Evolutionary conservation across 768 basidiomycete genomes (phyloP).

Genomic region (Peribolospora baueri): DNA sequence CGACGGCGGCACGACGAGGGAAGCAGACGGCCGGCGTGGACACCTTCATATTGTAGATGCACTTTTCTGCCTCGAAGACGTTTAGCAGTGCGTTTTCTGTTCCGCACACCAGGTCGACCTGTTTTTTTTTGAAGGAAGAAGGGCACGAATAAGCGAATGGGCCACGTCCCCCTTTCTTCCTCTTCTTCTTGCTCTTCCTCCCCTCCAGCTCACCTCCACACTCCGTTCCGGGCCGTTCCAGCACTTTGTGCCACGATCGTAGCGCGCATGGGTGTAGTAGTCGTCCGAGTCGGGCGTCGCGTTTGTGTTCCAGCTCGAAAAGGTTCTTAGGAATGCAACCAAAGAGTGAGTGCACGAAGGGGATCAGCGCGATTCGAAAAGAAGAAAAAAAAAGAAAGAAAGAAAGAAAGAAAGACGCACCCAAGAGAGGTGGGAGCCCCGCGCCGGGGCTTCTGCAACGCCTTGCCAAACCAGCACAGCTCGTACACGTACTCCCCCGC

Average conservation of each 20-base stretch:
- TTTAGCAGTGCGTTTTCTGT: slow-evolving; percentile 53
- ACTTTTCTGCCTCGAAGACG: slow-evolving; percentile 79
- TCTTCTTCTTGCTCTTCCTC: too few relatives aligned
- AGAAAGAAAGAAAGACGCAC: slow-evolving; percentile 25
- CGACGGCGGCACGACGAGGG: not conserved
- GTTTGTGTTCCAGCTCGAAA: slow-evolving; percentile 52
- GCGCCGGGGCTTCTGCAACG: slow-evolving; percentile 66
- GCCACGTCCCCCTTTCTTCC: not conserved
- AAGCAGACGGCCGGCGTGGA: too few relatives aligned
- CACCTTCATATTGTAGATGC: slow-evolving; percentile 35
- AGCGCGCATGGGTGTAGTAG: slow-evolving; percentile 31
- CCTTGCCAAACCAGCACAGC: slow-evolving; percentile 70
- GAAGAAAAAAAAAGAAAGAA: not conserved
- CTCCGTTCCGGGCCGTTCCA: slow-evolving; percentile 90
- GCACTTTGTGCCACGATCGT: not conserved
- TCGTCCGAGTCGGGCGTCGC: slow-evolving; percentile 32
- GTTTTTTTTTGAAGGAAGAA: not conserved
- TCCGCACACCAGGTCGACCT: slow-evolving; percentile 68
- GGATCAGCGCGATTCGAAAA: not conserved
- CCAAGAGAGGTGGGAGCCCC: slow-evolving; percentile 55
- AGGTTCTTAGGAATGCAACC: slow-evolving; percentile 26
- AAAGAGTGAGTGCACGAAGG: not conserved
- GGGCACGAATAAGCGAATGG: slow-evolving; percentile 1
- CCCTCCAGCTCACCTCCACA: slow-evolving; percentile 43
- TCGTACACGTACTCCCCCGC: slow-evolving; percentile 93